A percentile compares a stretch with the other conserved stretches of the same genome.
phyloP scores from a whole-genome alignment of 2,329 filamentous ascomycete species.

The Penicillium psychrosexuale region DNA sequence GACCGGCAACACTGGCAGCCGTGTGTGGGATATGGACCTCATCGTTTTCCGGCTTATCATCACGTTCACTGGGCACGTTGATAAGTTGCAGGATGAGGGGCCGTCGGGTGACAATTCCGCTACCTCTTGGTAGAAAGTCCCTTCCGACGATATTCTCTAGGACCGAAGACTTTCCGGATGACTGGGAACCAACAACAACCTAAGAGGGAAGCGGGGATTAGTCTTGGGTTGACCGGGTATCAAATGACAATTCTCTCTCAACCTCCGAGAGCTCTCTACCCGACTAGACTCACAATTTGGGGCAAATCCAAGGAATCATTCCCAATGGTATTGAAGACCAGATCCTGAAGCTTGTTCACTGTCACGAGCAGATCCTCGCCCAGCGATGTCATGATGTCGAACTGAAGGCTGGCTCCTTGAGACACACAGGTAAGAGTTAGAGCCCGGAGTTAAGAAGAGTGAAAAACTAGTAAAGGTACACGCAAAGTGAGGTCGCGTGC shows the following conservation, averaged over 20 bases:
- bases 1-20: slow-evolving; percentile 66
- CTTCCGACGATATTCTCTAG: slow-evolving; percentile 98
- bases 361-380: slow-evolving; percentile 92
- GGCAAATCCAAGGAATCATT: slow-evolving; percentile 96
- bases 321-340: slow-evolving; percentile 99
- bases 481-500: slow-evolving; percentile 7
- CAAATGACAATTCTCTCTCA: background rate
- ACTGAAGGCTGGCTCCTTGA: background rate
- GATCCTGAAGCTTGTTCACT: slow-evolving; percentile 96
- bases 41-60: slow-evolving; percentile 66
- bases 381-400: slow-evolving; percentile 75
- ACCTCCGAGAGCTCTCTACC: background rate
- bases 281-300: slow-evolving; percentile 73
- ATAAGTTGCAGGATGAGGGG: slow-evolving; percentile 97
- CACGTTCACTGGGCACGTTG: slow-evolving; percentile 75
- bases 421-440: background rate
- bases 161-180: slow-evolving; percentile 96
- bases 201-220: slow-evolving; percentile 38
- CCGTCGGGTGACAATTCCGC: slow-evolving; percentile 90
- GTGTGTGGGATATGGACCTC: slow-evolving; percentile 69
- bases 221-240: slow-evolving; percentile 9
- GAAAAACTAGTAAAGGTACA: background rate
- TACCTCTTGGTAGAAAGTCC: slow-evolving; percentile 94
- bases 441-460: background rate
- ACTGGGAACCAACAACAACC: slow-evolving; percentile 98